Evolutionary conservation across 2,329 filamentous ascomycete genomes (phyloP).

Genomic region (Colletotrichum australisinense): DNA sequence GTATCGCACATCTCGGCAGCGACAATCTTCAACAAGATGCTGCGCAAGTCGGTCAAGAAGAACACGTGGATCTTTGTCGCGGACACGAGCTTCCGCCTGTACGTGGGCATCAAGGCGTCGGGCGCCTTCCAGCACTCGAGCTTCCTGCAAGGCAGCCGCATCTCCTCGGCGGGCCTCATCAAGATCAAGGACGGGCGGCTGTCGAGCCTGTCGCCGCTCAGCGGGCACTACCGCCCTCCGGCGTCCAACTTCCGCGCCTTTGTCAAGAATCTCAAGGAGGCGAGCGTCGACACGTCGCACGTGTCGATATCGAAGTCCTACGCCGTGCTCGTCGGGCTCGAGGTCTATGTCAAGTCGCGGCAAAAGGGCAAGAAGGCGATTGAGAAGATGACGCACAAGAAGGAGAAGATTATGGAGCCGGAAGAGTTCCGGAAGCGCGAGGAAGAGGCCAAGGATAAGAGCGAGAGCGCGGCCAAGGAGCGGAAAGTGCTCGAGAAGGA

Average conservation of each 20-base stretch:
- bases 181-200: constrained; percentile 85
- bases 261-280: constrained; percentile 76
- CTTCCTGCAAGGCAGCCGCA: constrained; percentile 85
- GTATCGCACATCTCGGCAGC: constrained; percentile 75
- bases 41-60: constrained; percentile 82
- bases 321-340: constrained; percentile 83
- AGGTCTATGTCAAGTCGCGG: constrained; percentile 80
- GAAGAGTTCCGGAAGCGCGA: constrained; percentile 68
- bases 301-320: constrained; percentile 86
- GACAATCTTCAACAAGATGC: constrained; percentile 81
- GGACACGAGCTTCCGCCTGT: constrained; percentile 86
- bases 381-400: constrained; percentile 61
- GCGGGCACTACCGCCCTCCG: constrained; percentile 88
- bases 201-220: constrained; percentile 76
- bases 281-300: constrained; percentile 81
- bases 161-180: constrained; percentile 85
- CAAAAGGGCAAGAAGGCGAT: constrained; percentile 69
- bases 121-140: constrained; percentile 93
- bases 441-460: constrained; percentile 70
- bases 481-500: constrained; percentile 55
- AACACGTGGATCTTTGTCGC: constrained; percentile 96
- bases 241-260: constrained; percentile 87
- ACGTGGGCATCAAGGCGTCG: constrained; percentile 89
- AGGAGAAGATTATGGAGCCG: constrained; percentile 71
- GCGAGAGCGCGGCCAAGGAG: constrained; percentile 67